Evolutionary conservation across 2,329 filamentous ascomycete genomes (phyloP).

Genomic region (Colletotrichum plurivorum): DNA sequence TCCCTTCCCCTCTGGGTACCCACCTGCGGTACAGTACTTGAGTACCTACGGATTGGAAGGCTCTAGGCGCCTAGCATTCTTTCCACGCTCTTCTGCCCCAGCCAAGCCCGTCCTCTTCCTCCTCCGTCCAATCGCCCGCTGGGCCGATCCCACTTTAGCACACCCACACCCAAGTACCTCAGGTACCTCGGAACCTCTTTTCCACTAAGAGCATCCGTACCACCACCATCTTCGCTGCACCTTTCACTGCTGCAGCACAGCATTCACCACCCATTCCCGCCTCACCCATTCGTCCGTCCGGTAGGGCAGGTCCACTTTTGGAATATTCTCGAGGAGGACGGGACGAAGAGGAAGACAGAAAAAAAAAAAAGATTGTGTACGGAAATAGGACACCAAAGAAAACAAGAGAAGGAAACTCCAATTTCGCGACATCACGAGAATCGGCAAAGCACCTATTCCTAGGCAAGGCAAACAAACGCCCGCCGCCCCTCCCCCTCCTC

Average conservation of each 20-base stretch:
- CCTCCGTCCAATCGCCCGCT: no score
- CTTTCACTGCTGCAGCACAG: background rate
- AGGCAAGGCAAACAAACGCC: background rate
- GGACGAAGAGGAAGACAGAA: slow-evolving; percentile 6
- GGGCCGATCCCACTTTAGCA: no score
- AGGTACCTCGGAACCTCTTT: no score
- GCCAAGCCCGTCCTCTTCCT: background rate
- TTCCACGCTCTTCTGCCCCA: background rate
- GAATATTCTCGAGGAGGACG: slow-evolving; percentile 39
- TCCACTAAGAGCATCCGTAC: no score
- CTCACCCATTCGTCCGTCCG: no score
- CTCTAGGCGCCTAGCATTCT: background rate
- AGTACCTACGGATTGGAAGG: no score
- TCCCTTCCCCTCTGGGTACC: no score
- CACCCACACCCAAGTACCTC: no score
- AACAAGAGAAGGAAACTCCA: background rate
- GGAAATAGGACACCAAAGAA: background rate
- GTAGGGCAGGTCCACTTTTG: slow-evolving; percentile 19
- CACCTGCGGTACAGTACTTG: no score
- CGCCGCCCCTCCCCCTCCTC: background rate
- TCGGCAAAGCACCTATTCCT: background rate
- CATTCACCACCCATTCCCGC: background rate
- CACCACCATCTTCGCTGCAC: background rate
- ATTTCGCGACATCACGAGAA: slow-evolving; percentile 10
- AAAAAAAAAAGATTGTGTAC: background rate